phyloP scores from a whole-genome alignment of 2,329 filamentous ascomycete species.

The Fusarium napiforme region DNA sequence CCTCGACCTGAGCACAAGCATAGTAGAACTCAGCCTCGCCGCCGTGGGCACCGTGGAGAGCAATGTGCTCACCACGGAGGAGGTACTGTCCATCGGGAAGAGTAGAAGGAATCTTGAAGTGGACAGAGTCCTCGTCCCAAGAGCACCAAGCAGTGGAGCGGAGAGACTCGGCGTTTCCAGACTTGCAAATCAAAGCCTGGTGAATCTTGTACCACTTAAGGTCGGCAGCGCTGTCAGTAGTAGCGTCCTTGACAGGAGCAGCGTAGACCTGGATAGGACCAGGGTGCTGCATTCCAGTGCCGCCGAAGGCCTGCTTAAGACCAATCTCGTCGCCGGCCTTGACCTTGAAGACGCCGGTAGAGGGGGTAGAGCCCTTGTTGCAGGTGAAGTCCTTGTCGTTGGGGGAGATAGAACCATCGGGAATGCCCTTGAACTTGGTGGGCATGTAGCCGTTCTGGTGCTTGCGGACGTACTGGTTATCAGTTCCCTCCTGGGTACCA shows the following conservation, averaged over 20 bases:
- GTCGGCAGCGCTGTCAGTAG: neutral
- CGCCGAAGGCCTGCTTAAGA: slow-evolving; percentile 16
- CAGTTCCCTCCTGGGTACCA: neutral
- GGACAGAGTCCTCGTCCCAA: slow-evolving; percentile 14
- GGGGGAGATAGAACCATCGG: slow-evolving; percentile 14
- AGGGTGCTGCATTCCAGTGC: slow-evolving; percentile 16
- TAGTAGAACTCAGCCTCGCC: slow-evolving; percentile 38
- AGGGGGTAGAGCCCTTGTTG: slow-evolving; percentile 6
- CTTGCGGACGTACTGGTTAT: slow-evolving; percentile 22
- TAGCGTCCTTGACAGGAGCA: neutral
- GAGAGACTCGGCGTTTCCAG: slow-evolving; percentile 5
- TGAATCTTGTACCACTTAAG: slow-evolving; percentile 23
- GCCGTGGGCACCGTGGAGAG: slow-evolving; percentile 30
- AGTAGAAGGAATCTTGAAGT: slow-evolving; percentile 22
- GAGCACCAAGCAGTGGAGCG: slow-evolving; percentile 19
- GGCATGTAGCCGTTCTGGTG: slow-evolving; percentile 23
- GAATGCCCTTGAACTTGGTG: slow-evolving; percentile 14
- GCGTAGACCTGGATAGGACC: slow-evolving; percentile 20
- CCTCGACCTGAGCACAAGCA: slow-evolving; percentile 33
- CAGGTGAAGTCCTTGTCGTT: slow-evolving; percentile 22
- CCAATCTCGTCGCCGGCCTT: slow-evolving; percentile 21
- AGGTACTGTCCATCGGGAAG: slow-evolving; percentile 26
- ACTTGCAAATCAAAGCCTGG: slow-evolving; percentile 15
- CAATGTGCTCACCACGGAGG: slow-evolving; percentile 35
- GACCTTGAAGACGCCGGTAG: slow-evolving; percentile 13